These are phyloP conservation scores for Oryza glaberrima DNA, from an alignment of 176 grass and related monocot species.

Conservation along the genomic window DNA sequence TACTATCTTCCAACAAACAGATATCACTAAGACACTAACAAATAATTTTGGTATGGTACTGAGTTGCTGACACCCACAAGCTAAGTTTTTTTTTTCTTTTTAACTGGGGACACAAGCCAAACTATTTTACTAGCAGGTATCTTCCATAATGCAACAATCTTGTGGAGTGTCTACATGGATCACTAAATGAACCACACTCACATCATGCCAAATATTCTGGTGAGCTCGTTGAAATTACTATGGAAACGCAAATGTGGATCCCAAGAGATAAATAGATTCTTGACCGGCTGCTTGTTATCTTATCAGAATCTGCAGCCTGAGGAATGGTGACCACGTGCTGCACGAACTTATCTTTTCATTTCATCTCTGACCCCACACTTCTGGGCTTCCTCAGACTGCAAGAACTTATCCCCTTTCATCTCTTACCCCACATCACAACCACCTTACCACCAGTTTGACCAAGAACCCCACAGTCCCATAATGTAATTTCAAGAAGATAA, in stretches of 20 bases:
- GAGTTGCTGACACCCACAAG: neutral
- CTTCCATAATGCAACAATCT: neutral
- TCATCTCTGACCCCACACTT: constrained; percentile 29
- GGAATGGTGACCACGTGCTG: constrained; percentile 12
- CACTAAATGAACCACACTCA: neutral
- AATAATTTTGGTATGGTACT: constrained; percentile 8
- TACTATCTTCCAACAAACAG: neutral
- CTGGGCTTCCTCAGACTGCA: constrained; percentile 30
- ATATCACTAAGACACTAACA: neutral
- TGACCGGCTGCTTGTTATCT: neutral
- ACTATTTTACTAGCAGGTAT: neutral
- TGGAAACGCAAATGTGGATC: neutral
- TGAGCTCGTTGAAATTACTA: constrained; percentile 16
- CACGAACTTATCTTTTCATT: constrained; percentile 13
- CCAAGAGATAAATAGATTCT: constrained; percentile 3
- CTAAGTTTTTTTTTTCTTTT: neutral
- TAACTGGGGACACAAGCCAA: neutral
- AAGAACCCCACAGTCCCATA: constrained; percentile 25
- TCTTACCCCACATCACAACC: constrained; percentile 26
- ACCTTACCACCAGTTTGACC: constrained; percentile 29
- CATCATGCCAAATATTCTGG: constrained; percentile 18
- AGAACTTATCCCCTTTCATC: constrained; percentile 26
- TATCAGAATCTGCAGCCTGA: neutral
- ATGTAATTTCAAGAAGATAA: neutral
- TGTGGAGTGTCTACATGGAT: neutral